phyloP scores from a whole-genome alignment of 192 early-diverging fungal genomes.

The Backusella tarrabulga region DNA sequence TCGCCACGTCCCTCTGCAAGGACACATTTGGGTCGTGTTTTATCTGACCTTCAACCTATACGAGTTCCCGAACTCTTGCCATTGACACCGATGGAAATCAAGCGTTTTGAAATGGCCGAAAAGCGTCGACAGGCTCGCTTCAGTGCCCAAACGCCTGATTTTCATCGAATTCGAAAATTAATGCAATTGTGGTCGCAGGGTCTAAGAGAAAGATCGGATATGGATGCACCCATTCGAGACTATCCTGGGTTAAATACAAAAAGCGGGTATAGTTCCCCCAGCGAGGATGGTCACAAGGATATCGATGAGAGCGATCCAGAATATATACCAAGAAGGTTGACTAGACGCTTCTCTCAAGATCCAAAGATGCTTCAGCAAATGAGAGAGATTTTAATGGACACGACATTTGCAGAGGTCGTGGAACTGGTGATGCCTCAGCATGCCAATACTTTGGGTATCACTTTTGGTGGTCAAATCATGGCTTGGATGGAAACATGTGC shows the following conservation, averaged over 20 bases:
- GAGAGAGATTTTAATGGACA: slow-evolving; percentile 33
- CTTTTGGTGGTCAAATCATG: slow-evolving; percentile 74
- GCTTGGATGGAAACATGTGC: slow-evolving; percentile 69
- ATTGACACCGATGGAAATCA: slow-evolving; percentile 45
- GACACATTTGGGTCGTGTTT: slow-evolving; percentile 21
- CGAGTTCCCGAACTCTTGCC: slow-evolving; percentile 55
- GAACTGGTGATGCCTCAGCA: slow-evolving; percentile 74
- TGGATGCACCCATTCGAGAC: slow-evolving; percentile 19
- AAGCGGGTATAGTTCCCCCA: neutral
- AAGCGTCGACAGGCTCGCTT: slow-evolving; percentile 45
- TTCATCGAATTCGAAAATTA: slow-evolving; percentile 35
- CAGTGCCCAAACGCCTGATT: slow-evolving; percentile 19
- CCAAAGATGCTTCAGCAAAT: slow-evolving; percentile 20
- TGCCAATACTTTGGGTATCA: slow-evolving; percentile 63
- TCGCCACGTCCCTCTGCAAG: slow-evolving; percentile 28
- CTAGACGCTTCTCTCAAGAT: slow-evolving; percentile 21
- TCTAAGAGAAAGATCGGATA: slow-evolving; percentile 19
- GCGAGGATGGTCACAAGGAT: neutral
- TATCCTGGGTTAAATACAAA: slow-evolving; percentile 27
- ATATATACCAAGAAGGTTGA: neutral
- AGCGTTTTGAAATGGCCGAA: slow-evolving; percentile 60
- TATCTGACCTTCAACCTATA: slow-evolving; percentile 20
- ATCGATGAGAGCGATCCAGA: neutral
- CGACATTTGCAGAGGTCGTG: slow-evolving; percentile 59
- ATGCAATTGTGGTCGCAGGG: slow-evolving; percentile 45